Conservation (phyloP, 1,284 basidiomycete species). For the Ganoderma lingzhi region DNA sequence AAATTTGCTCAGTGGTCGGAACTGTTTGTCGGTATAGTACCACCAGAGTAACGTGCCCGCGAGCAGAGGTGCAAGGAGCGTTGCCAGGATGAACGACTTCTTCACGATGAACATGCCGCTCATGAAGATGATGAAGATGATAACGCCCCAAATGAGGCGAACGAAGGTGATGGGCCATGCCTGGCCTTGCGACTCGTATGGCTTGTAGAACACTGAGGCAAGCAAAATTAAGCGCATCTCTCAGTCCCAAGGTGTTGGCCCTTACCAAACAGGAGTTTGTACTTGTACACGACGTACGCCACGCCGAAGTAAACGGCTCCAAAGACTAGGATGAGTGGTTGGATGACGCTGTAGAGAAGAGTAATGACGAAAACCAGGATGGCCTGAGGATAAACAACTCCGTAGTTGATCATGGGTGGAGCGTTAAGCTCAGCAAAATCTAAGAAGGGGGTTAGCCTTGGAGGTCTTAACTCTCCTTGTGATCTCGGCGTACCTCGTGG, state of each 20-base stretch:
- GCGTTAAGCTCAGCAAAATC: conserved; percentile 98
- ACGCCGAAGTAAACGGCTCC: conserved; percentile 95
- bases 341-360: conserved; percentile 93
- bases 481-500: conserved; percentile 72
- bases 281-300: conserved; percentile 96
- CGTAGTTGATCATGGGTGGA: conserved; percentile 96
- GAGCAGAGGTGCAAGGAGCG: conserved; percentile 83
- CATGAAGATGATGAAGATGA: conserved; percentile 94
- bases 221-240: neutral
- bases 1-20: conserved; percentile 83
- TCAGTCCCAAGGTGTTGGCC: neutral
- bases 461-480: conserved; percentile 7
- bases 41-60: conserved; percentile 82
- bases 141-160: conserved; percentile 87
- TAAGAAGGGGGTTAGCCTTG: conserved; percentile 39
- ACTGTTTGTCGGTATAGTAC: conserved; percentile 76
- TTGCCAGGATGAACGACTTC: conserved; percentile 80
- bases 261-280: conserved; percentile 93
- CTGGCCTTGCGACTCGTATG: conserved; percentile 92
- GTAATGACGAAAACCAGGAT: conserved; percentile 96
- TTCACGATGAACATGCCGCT: conserved; percentile 91
- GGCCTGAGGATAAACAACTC: conserved; percentile 92
- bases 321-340: conserved; percentile 94
- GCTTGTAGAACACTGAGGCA: conserved; percentile 85
- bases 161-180: conserved; percentile 94